phyloP scores from a whole-genome alignment of 177 flowering plant species.

The Vitis hybrid region DNA sequence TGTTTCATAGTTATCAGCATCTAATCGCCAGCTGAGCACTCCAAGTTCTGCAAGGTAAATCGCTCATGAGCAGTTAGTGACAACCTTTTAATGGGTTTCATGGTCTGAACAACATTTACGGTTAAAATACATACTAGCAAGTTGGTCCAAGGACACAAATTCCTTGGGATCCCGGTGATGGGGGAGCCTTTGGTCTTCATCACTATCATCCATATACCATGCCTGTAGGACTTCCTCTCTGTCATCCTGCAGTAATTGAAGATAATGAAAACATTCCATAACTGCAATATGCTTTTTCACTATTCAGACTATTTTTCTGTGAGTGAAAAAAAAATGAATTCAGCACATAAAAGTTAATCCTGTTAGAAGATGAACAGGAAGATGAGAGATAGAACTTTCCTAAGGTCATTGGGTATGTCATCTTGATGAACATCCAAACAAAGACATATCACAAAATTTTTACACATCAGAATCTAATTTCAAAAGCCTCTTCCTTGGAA shows the following conservation, averaged over 20 bases:
- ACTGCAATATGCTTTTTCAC: background rate
- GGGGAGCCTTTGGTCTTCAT: slow-evolving; percentile 91
- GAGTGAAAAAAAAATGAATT: no score
- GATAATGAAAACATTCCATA: background rate
- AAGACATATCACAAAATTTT: no score
- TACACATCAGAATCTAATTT: no score
- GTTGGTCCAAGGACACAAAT: slow-evolving; percentile 70
- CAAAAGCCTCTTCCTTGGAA: no score
- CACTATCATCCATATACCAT: slow-evolving; percentile 97
- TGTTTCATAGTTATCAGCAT: slow-evolving; percentile 87
- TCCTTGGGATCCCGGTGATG: slow-evolving; percentile 85
- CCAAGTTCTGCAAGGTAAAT: slow-evolving; percentile 61
- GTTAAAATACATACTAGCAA: slow-evolving; percentile 45
- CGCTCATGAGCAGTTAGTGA: background rate
- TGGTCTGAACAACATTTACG: background rate
- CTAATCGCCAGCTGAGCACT: slow-evolving; percentile 85
- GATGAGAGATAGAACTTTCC: no score
- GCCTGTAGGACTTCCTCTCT: slow-evolving; percentile 84
- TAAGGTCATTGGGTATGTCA: no score
- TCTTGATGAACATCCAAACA: no score
- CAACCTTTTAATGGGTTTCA: background rate
- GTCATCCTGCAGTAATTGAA: slow-evolving; percentile 51
- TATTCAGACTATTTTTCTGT: no score
- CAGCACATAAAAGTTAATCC: no score
- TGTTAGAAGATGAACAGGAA: no score